Evolutionary conservation across 345 rosid genomes (phyloP).

Genomic region (Populus tremula): DNA sequence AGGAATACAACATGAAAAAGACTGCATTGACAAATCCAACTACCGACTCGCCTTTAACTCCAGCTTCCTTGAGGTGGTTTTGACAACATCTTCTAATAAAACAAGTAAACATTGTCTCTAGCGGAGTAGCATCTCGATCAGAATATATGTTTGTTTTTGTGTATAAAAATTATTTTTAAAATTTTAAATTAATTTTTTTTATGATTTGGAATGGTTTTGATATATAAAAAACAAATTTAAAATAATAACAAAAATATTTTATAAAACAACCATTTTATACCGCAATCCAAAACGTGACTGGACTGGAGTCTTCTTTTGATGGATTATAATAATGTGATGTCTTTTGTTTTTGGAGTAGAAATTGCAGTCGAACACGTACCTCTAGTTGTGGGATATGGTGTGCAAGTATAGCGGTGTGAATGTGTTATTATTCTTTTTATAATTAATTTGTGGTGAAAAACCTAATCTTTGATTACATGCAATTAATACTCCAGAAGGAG

Average conservation of each 20-base stretch:
- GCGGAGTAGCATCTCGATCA: background rate
- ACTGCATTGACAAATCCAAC: constrained; percentile 9
- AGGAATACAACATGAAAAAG: constrained; percentile 6
- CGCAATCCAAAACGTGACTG: too few species aligned
- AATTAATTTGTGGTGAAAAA: constrained; percentile 7
- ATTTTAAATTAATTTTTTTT: too few species aligned
- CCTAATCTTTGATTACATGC: constrained; percentile 25
- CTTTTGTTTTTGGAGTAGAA: background rate
- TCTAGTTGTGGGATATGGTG: constrained; percentile 12
- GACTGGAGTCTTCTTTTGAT: background rate
- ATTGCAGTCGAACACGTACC: background rate
- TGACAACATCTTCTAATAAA: background rate
- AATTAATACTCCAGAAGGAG: constrained; percentile 31
- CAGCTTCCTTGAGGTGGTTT: background rate
- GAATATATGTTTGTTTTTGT: too few species aligned
- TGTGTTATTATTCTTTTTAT: background rate
- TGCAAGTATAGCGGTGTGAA: constrained; percentile 20
- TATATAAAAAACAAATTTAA: too few species aligned
- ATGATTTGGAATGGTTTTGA: too few species aligned
- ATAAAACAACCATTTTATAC: too few species aligned
- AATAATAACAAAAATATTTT: too few species aligned
- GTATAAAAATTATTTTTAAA: too few species aligned
- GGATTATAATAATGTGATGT: background rate
- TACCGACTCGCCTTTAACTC: background rate
- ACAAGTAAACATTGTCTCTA: background rate